Evolutionary conservation across 2,329 filamentous ascomycete genomes (phyloP), one percentile per base, ranked within the genome.

Genomic region (Neocucurbitaria cava): DNA sequence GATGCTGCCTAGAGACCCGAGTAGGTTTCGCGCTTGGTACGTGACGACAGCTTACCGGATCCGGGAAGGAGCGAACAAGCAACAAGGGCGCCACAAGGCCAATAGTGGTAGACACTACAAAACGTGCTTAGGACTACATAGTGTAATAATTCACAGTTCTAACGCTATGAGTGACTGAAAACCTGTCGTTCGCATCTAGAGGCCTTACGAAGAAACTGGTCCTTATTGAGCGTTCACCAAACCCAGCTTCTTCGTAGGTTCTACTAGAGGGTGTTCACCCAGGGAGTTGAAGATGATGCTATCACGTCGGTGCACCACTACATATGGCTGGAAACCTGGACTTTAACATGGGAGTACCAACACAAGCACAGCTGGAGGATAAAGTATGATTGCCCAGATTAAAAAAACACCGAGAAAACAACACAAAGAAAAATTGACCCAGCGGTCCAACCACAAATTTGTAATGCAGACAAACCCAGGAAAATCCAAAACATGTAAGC

Each of bases 401-500:
- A 68, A 62, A 53, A 62, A 53, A 59, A 66, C 62, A 65, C 62
- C 64, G 61, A 63, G 44, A 60, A 52, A 61, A 62, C 54, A 60
- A 52, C 60, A 62, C 54, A 60, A 58, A 60, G 45, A 52, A 54
- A 61, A 63, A 55, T 54, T 53, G 56, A 59, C 53, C 64, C 54
- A 58, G 56, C 61, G 63, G 62, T 63, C 65, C n/a, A n/a, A 68
- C 65, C 65, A 69, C 67, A 70, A 68, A 59, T 66, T n/a, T 66
- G 57, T 56, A 59, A 58, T 54, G 58, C 53, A 61, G 54, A 62
- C 53, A 61, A 52, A 62, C 62, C 56, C 59, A 59, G 56, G 56
- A 64, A n/a, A 67, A 69, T 70, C 68, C 69, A 71, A 59, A 69
- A n/a, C n/a, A n/a, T 62, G 53, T 62, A 58, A 59, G 63, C 64